Evolutionary conservation across 805 yeast species (phyloP).

Genomic region (Yueomyces sinensis): DNA sequence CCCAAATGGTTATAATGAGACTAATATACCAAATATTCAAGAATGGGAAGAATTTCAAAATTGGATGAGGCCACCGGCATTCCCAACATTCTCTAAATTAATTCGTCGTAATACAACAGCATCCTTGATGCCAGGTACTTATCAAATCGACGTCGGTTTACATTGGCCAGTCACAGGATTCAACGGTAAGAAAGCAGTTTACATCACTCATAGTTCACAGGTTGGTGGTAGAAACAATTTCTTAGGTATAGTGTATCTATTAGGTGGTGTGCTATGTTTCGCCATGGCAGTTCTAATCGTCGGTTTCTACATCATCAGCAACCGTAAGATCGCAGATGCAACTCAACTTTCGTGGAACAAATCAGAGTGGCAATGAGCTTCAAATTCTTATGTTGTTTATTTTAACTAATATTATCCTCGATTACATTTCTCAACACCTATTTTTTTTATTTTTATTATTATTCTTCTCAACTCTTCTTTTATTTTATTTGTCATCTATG

Average conservation of each 20-base stretch:
- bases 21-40: constrained; percentile 64
- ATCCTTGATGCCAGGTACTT: constrained; percentile 40
- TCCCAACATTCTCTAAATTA: constrained; percentile 56
- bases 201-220: constrained; percentile 54
- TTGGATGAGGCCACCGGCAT: constrained; percentile 90
- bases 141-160: constrained; percentile 52
- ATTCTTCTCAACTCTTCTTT: too few relatives aligned
- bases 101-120: constrained; percentile 50
- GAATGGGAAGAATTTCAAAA: constrained; percentile 78
- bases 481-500: too few relatives aligned
- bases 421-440: too few relatives aligned
- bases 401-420: too few relatives aligned
- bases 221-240: constrained; percentile 69
- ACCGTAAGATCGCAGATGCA: constrained; percentile 61
- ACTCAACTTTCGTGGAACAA: constrained; percentile 61
- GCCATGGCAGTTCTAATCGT: constrained; percentile 40
- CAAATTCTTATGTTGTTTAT: too few relatives aligned
- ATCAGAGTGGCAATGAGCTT: constrained; percentile 13
- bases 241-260: constrained; percentile 62
- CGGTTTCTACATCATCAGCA: constrained; percentile 41
- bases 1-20: constrained; percentile 83
- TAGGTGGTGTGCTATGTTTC: constrained; percentile 59
- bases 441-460: too few relatives aligned
- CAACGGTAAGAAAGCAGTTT: constrained; percentile 54
- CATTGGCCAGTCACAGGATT: constrained; percentile 69